Conservation (phyloP, 177 flowering plant species). For the Vitis hybrid region DNA sequence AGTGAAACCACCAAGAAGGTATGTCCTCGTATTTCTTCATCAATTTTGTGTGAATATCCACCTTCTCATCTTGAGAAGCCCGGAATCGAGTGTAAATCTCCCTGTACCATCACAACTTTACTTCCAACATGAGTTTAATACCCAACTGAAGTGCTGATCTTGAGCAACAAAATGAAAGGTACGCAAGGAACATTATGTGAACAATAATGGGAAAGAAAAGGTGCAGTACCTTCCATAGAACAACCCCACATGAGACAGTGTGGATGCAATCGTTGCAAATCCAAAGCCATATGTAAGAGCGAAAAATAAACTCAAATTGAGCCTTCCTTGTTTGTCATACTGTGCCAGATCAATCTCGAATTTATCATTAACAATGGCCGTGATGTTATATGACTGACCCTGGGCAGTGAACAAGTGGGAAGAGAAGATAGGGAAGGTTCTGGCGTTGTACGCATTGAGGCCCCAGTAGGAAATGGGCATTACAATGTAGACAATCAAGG, state of each 20-base stretch:
- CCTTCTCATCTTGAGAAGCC: not conserved
- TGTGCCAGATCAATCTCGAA: not conserved
- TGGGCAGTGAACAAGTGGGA: not conserved
- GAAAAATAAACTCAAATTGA: slow-evolving; percentile 40
- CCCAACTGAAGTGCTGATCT: no score
- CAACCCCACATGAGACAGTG: slow-evolving; percentile 44
- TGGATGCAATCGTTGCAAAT: slow-evolving; percentile 52
- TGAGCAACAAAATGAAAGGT: no score
- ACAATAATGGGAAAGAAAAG: not conserved
- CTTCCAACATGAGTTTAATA: no score
- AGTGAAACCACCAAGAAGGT: slow-evolving; percentile 6
- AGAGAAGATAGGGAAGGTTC: slow-evolving; percentile 5
- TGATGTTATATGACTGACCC: not conserved
- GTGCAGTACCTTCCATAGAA: slow-evolving; percentile 51
- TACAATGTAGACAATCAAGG: not conserved
- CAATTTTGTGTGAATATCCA: slow-evolving; percentile 10
- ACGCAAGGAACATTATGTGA: not conserved
- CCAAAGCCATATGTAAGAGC: slow-evolving; percentile 53
- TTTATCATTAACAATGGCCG: not conserved
- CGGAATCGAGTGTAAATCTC: slow-evolving; percentile 3
- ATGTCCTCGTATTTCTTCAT: slow-evolving; percentile 16
- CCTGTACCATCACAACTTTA: not conserved
- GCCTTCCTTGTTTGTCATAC: not conserved
- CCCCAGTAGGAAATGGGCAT: slow-evolving; percentile 5
- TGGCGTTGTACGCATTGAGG: not conserved